Evolutionary conservation across 768 basidiomycete species (phyloP), one percentile per base, ranked within the genome.

Genomic region (Leccinum aurantiacum): DNA sequence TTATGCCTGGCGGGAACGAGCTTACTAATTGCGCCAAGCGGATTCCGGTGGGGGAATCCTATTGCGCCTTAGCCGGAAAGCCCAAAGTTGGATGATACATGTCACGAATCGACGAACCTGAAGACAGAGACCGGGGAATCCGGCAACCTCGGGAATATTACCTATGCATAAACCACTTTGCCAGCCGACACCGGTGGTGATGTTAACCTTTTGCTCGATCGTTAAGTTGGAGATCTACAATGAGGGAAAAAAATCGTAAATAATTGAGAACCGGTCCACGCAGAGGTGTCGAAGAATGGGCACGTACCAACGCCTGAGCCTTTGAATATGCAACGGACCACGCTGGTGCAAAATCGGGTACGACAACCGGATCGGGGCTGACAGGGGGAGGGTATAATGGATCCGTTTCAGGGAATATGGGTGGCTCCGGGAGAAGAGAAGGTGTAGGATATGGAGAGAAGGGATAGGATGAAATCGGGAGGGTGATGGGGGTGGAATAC

Each of bases 1-100:
- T 93, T 64, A 97, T 78, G 0, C 85, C 90, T n/a, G 93, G 81
- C 0, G 95, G 94, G 76, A 94, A 95, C 0, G 84, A 84, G 3
- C 88, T 89, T 6, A 85, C 85, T 35, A 82, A 85, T 69, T 95
- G 89, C 0, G 84, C 83, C 63, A 80, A 77, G 51, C 94, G 88
- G 22, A 95, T 85, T 3, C 93, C 93, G 1, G 91, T 78, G 3
- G 91, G 91, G 19, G 86, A 85, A 63, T 90, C 87, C 80, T 87
- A 56, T n/a, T 57, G 41, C 66, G 48, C 31, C 53, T 53, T 13
- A 56, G 37, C 48, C 14, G 10, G 33, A 52, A 13, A 6, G 44
- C 15, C 1, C 37, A 15, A 38, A 15, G 8, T 7, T 37, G 11
- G 19, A 53, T 6, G 3, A 14, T 19, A 47, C 31, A 31, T 31